Evolutionary conservation across 2,329 filamentous ascomycete genomes (phyloP).

Genomic region (Xylaria sp.): DNA sequence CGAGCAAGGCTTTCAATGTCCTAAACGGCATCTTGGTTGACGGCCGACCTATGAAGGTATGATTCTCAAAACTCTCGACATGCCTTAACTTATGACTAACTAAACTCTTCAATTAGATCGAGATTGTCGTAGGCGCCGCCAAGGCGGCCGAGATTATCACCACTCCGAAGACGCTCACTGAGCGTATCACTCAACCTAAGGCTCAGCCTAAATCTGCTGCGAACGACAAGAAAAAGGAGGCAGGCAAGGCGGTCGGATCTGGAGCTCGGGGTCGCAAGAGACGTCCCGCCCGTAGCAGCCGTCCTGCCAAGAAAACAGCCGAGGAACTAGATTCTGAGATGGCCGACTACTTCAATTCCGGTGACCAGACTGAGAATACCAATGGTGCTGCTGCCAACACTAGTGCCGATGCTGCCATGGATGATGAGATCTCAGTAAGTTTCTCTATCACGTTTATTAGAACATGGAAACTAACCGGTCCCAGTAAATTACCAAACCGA

Average conservation of each 20-base stretch:
- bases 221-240: slow-evolving; percentile 71
- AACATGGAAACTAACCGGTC: slow-evolving; percentile 14
- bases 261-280: slow-evolving; percentile 61
- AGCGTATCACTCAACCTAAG: slow-evolving; percentile 82
- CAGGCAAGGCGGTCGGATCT: slow-evolving; percentile 56
- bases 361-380: slow-evolving; percentile 56
- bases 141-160: slow-evolving; percentile 74
- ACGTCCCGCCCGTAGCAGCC: slow-evolving; percentile 67
- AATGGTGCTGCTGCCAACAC: slow-evolving; percentile 52
- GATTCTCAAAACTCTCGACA: not conserved
- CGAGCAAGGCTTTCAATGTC: slow-evolving; percentile 82
- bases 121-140: slow-evolving; percentile 85
- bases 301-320: slow-evolving; percentile 84
- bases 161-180: slow-evolving; percentile 76
- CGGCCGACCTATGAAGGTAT: slow-evolving; percentile 88
- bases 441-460: not conserved
- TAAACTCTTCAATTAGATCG: slow-evolving; percentile 68
- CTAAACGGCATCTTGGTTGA: slow-evolving; percentile 93
- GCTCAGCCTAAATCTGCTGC: slow-evolving; percentile 85
- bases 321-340: slow-evolving; percentile 98
- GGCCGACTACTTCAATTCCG: slow-evolving; percentile 86
- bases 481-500: slow-evolving; percentile 24
- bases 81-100: slow-evolving; percentile 37
- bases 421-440: slow-evolving; percentile 65
- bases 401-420: slow-evolving; percentile 69